phyloP scores from a whole-genome alignment of 2,329 filamentous ascomycete genomes.

The Colletotrichum sp. region DNA sequence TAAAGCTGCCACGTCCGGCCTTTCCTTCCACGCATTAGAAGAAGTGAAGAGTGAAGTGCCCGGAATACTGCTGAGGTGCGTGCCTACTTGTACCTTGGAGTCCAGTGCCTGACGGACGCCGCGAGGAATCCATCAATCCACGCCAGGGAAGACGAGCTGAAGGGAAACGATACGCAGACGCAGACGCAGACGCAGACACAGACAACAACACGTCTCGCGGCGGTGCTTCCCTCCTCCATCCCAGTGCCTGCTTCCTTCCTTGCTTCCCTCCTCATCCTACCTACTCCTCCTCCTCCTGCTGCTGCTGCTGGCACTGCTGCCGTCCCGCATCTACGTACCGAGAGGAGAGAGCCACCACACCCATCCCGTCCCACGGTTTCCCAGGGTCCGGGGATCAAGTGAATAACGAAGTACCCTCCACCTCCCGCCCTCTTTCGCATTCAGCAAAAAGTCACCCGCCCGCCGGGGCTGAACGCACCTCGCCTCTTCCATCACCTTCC shows the following conservation, averaged over 20 bases:
- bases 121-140: background rate
- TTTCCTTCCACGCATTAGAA: background rate
- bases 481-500: background rate
- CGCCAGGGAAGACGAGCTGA: background rate
- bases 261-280: background rate
- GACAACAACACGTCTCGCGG: background rate
- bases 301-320: background rate
- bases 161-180: background rate
- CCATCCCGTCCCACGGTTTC: background rate
- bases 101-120: background rate
- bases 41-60: background rate
- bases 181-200: background rate
- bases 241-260: background rate
- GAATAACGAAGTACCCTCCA: slow-evolving; percentile 13
- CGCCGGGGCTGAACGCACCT: background rate
- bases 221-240: background rate
- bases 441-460: slow-evolving; percentile 8
- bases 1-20: slow-evolving; percentile 19
- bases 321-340: slow-evolving; percentile 3
- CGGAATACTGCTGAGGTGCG: background rate
- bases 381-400: background rate
- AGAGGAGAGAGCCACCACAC: background rate
- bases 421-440: slow-evolving; percentile 15
- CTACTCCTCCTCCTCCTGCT: background rate
- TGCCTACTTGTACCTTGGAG: background rate